Percentiles rank a stretch among this genome's conserved stretches.
These are phyloP conservation scores for Friedmanniomyces simplex DNA, from an alignment of 495 filamentous ascomycete genomes.

Conservation along the genomic window DNA sequence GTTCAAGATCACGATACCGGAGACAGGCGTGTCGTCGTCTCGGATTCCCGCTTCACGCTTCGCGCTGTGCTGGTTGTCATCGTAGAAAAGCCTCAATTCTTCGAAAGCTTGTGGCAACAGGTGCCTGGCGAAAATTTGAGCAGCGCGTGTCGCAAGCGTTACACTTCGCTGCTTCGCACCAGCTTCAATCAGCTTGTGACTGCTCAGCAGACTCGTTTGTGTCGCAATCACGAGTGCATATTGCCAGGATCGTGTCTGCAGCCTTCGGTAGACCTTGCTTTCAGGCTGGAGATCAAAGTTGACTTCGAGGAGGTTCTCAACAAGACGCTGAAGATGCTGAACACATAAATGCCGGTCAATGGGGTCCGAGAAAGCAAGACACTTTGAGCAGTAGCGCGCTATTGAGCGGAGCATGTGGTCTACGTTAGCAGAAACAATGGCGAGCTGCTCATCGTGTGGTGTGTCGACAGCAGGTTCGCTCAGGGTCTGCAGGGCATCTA, in stretches of 20 bases:
- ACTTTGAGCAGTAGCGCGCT: conserved; percentile 41
- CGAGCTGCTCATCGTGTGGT: not conserved
- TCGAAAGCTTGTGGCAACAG: conserved; percentile 10
- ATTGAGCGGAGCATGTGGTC: conserved; percentile 25
- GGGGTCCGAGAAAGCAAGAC: conserved; percentile 44
- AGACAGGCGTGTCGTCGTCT: conserved; percentile 43
- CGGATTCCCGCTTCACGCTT: conserved; percentile 57
- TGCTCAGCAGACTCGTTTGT: conserved; percentile 18
- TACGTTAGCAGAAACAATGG: conserved; percentile 4
- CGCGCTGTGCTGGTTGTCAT: conserved; percentile 44
- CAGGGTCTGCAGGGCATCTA: conserved; percentile 1
- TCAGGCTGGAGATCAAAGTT: not conserved
- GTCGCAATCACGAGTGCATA: conserved; percentile 21
- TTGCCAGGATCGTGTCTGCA: not conserved
- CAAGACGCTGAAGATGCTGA: not conserved
- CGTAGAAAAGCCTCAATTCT: conserved; percentile 48
- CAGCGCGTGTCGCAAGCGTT: not conserved
- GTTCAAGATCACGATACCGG: conserved; percentile 57
- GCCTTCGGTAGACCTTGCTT: not conserved
- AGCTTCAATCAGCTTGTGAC: conserved; percentile 11
- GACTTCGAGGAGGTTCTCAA: conserved; percentile 8
- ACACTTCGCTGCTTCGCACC: not conserved
- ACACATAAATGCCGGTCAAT: conserved; percentile 28
- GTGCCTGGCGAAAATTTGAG: conserved; percentile 7
- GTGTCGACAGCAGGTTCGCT: not conserved